Percentiles rank a stretch among this genome's conserved stretches.
These are phyloP conservation scores for Xerocomus spinulosus DNA, from an alignment of 768 basidiomycete species.

Conservation along the genomic window DNA sequence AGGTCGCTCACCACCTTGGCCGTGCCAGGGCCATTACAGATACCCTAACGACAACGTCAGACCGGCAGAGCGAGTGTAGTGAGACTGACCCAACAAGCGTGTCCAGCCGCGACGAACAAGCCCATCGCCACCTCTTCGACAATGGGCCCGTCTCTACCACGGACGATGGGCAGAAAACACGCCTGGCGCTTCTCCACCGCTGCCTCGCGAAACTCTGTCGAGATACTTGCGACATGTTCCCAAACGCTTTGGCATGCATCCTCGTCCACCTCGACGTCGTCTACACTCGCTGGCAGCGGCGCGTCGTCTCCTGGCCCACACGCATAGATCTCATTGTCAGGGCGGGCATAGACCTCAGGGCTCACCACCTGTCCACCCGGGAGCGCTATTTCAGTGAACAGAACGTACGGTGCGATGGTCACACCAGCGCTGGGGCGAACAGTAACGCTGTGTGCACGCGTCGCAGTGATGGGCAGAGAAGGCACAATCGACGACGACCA, in stretches of 20 bases:
- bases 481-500: constrained; percentile 70
- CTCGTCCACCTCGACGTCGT: constrained; percentile 60
- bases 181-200: constrained; percentile 56
- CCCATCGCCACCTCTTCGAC: constrained; percentile 68
- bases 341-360: constrained; percentile 72
- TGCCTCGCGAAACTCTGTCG: constrained; percentile 51
- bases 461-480: constrained; percentile 53
- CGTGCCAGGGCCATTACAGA: constrained; percentile 82
- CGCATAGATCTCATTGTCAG: constrained; percentile 65
- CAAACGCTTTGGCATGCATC: constrained; percentile 52
- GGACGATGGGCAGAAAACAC: constrained; percentile 72
- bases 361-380: constrained; percentile 32
- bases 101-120: constrained; percentile 69
- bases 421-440: constrained; percentile 45
- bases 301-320: constrained; percentile 78
- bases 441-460: constrained; percentile 70
- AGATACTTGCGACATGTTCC: constrained; percentile 57
- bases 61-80: not conserved
- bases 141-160: constrained; percentile 56
- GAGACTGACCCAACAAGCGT: constrained; percentile 68
- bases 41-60: constrained; percentile 48
- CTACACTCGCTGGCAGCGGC: constrained; percentile 63
- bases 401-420: constrained; percentile 65
- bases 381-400: constrained; percentile 74
- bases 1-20: constrained; percentile 69